These are phyloP conservation scores for Colletotrichum truncatum DNA, from an alignment of 2,329 filamentous ascomycete genomes.

Conservation along the genomic window DNA sequence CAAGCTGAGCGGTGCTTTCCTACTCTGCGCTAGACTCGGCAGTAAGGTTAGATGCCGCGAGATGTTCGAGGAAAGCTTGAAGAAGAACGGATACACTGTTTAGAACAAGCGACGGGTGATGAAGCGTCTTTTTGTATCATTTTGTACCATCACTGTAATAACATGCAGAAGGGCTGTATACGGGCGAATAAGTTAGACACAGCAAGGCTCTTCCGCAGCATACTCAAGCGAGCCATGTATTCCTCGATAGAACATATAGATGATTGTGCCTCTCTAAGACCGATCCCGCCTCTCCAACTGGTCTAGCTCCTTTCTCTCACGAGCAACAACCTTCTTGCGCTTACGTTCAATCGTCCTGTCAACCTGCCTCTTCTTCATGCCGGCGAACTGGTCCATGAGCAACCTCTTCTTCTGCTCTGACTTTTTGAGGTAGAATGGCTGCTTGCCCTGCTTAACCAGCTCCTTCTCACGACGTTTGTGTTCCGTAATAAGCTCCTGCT, in stretches of 20 bases:
- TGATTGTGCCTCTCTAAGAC: not conserved
- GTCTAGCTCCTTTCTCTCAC: constrained; percentile 81
- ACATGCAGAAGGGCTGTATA: not conserved
- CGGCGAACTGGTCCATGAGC: constrained; percentile 80
- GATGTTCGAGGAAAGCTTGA: constrained; percentile 73
- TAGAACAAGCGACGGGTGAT: not conserved
- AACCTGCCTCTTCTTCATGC: constrained; percentile 86
- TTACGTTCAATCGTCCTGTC: constrained; percentile 86
- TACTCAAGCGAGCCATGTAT: not conserved
- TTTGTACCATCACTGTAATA: constrained; percentile 26
- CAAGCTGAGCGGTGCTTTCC: constrained; percentile 93
- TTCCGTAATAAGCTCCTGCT: constrained; percentile 74
- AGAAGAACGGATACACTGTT: constrained; percentile 40
- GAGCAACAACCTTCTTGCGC: constrained; percentile 87
- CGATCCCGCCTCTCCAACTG: constrained; percentile 42
- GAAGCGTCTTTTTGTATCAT: constrained; percentile 7
- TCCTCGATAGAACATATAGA: not conserved
- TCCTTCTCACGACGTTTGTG: constrained; percentile 88
- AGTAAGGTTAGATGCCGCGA: constrained; percentile 84
- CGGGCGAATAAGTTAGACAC: not conserved
- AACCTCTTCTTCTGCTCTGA: constrained; percentile 90
- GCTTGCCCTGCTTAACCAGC: constrained; percentile 86
- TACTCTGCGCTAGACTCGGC: constrained; percentile 87
- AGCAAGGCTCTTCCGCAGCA: not conserved
- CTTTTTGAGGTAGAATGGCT: constrained; percentile 92